These are phyloP conservation scores for rapeseed (Brassica napus) DNA, from an alignment of 345 rosid species.

Conservation along the genomic window DNA sequence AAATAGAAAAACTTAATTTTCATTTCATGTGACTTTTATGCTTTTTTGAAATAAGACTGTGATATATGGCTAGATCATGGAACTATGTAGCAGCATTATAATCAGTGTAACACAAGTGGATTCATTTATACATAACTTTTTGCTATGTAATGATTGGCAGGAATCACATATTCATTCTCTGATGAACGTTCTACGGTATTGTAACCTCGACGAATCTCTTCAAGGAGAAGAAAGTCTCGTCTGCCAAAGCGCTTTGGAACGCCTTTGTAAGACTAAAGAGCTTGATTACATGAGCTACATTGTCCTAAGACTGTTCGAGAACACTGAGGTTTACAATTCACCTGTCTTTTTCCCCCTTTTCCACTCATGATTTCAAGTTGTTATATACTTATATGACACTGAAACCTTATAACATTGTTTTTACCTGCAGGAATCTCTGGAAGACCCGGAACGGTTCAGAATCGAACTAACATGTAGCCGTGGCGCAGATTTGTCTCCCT, in stretches of 20 bases:
- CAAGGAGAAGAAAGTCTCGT: conserved; percentile 93
- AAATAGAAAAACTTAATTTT: too few species aligned
- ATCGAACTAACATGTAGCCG: conserved; percentile 92
- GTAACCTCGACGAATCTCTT: conserved; percentile 96
- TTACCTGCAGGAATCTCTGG: conserved; percentile 55
- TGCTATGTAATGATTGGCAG: conserved; percentile 39
- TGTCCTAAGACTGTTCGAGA: conserved; percentile 90
- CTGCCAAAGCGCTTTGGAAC: conserved; percentile 69
- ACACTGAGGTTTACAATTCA: conserved; percentile 51
- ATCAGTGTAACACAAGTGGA: background rate
- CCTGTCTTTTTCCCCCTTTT: background rate
- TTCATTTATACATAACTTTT: background rate
- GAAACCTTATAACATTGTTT: background rate
- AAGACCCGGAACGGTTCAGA: conserved; percentile 89
- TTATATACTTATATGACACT: background rate
- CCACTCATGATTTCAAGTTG: background rate
- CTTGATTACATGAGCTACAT: conserved; percentile 99
- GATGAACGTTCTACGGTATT: conserved; percentile 92
- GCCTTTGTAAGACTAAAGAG: conserved; percentile 79
- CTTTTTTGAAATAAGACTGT: too few species aligned
- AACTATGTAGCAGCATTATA: background rate
- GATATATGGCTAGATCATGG: too few species aligned
- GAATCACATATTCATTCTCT: conserved; percentile 99
- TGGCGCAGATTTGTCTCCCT: conserved; percentile 94
- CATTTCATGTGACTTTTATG: too few species aligned